Evolutionary conservation across 495 filamentous ascomycete species (phyloP), one percentile per base, ranked within the genome.

Genomic region (Penicillium tannophilum): DNA sequence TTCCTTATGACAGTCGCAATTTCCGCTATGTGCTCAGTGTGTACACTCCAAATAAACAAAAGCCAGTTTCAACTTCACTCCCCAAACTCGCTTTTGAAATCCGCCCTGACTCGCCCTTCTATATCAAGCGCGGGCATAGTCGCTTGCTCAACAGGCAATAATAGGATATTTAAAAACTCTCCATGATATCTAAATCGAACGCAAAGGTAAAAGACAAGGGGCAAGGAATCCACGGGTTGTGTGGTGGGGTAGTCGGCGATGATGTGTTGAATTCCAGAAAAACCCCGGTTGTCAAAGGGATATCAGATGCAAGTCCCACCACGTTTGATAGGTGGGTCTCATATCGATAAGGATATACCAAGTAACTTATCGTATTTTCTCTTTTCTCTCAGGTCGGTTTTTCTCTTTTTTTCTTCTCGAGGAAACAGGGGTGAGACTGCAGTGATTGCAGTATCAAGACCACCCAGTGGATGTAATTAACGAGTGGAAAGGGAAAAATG

Each of bases 171-270:
- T 52, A 39, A 41, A 36, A 59, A 41, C 65, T 90, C 90, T 63
- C 77, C 72, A 65, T 90, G 79, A 42, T 62, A 96, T 84, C 74
- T 89, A 92, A 54, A 80, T 79, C 28, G 91, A 79, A 77, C 93
- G 90, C 56, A 87, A 86, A 44, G 39, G 36, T 11, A 51, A 61
- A 54, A 49, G 55, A 46, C 93, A 90, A 49, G 41, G 39, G 55
- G 51, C 24, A 63, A 57, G 44, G 51, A 60, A 43, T 56, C 64
- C 64, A 67, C 54, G 16, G 17, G 9, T n/a, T 24, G 41, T 54
- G 56, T 53, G 62, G 49, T 36, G 47, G 59, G 55, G 56, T 62
- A 31, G 48, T 67, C 62, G 63, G 53, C 31, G 59, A 61, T 50
- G 51, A 63, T 55, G 61, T 62, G 55, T 65, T 64, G 62, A 16